phyloP scores from a whole-genome alignment of 2,329 filamentous ascomycete genomes.

The Penicillium expansum region DNA sequence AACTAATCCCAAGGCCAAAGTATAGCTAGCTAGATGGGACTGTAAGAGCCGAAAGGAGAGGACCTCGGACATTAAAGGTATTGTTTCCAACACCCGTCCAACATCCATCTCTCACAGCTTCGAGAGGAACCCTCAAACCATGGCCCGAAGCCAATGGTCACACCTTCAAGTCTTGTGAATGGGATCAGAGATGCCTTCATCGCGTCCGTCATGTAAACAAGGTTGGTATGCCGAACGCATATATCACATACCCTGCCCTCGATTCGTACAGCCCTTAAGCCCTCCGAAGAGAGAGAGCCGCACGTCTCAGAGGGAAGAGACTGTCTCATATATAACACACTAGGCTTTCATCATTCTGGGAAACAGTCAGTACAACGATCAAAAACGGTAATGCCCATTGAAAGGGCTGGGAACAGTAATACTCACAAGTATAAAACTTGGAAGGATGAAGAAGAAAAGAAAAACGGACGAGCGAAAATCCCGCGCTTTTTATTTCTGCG shows the following conservation, averaged over 20 bases:
- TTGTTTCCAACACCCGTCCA: constrained; percentile 4
- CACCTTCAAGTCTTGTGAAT: constrained; percentile 51
- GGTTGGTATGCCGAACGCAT: constrained; percentile 98
- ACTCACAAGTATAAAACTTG: constrained; percentile 97
- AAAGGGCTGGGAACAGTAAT: constrained; percentile 6
- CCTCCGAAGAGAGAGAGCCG: constrained; percentile 74
- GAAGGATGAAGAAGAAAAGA: constrained; percentile 81
- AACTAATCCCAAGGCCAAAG: not conserved
- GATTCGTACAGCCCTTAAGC: constrained; percentile 80
- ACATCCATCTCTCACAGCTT: constrained; percentile 7
- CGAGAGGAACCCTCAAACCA: constrained; percentile 3
- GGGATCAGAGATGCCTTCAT: constrained; percentile 92
- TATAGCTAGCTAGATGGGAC: not conserved
- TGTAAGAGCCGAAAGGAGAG: not conserved
- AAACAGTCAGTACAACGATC: constrained; percentile 18
- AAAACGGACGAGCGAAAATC: constrained; percentile 34
- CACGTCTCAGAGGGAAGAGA: constrained; percentile 63
- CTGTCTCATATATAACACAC: constrained; percentile 85
- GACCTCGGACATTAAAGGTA: not conserved
- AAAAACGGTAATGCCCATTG: constrained; percentile 5
- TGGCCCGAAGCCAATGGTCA: constrained; percentile 18
- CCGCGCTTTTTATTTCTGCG: constrained; percentile 25
- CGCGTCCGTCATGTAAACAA: constrained; percentile 96
- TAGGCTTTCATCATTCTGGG: constrained; percentile 98
- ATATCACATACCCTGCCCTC: constrained; percentile 80